Base-by-base conservation (phyloP, 371 early-diverging fungal genomes). In the Fennellomyces sp. region DNA sequence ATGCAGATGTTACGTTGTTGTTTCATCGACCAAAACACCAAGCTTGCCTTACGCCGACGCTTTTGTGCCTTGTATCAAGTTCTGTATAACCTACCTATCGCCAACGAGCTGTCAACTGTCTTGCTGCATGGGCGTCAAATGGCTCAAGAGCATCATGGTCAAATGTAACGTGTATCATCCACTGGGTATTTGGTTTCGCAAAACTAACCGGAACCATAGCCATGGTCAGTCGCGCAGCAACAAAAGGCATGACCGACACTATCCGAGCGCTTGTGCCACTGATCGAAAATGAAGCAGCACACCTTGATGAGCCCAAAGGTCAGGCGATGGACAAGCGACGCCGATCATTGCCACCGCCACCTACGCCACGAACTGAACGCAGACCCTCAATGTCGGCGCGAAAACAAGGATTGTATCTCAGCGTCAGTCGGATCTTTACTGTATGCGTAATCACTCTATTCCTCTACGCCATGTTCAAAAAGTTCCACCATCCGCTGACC, bases 21-120 rank as follows among this genome's bases (percentile, higher is more conserved):
- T 69, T 17, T 58, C 71, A 47, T 56, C 68, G 23, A 72, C 84
- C 49, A 61, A 80, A 38, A 75, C 81, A 7, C 73, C 78, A 2
- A 56, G 60, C 41, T 45, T 86, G 61, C 83, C 84, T 1, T 86
- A 84, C 60, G 80, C 82, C 8, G 86, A 86, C 63, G 79, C 83
- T 0, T 86, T 86, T 57, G 58, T 78, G 5, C 84, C 86, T 0
- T 57, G 66, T 12, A 62, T 81, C 21, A 76, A 79, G 27, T 80
- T 76, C 45, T 86, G 86, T 45, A 80, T 86, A 47, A 84, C 86
- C 0, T 76, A 63, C 36, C 65, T 69, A 1, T 55, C 61, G 11
- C 58, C 64, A n/a, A 58, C 52, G 0, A 61, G 60, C 7, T 82
- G 81, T 52, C 74, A 64, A 28, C 42, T 86, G 12, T 56, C 57